Evolutionary conservation across 495 filamentous ascomycete genomes (phyloP).

Genomic region (Apiosordaria backusii): DNA sequence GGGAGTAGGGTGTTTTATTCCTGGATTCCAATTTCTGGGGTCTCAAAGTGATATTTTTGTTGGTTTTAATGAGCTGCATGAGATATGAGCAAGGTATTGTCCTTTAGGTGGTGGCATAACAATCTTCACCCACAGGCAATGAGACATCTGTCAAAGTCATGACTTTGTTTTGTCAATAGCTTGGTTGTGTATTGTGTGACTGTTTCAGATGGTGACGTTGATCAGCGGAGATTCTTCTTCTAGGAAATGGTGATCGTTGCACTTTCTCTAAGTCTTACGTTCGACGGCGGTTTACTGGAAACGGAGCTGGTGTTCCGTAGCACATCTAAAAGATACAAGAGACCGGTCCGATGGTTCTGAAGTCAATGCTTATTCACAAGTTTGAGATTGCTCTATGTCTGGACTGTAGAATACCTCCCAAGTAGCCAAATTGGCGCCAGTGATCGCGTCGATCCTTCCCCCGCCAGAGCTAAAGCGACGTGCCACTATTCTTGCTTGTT

Average conservation of each 20-base stretch:
- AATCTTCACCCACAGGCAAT: background rate
- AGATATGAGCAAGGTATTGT: constrained; percentile 10
- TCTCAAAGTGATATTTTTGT: constrained; percentile 4
- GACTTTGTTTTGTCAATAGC: background rate
- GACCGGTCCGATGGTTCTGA: no score
- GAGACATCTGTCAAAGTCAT: background rate
- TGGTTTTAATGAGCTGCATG: constrained; percentile 25
- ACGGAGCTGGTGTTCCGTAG: background rate
- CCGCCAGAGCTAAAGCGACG: background rate
- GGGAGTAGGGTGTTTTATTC: background rate
- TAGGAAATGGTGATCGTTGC: background rate
- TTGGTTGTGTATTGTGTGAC: constrained; percentile 7
- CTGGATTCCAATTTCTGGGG: background rate
- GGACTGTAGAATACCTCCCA: no score
- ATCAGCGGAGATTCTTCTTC: background rate
- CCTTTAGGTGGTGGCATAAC: background rate
- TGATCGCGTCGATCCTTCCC: background rate
- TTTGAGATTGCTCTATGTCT: no score
- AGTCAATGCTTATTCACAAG: no score
- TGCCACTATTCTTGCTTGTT: background rate
- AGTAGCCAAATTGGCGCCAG: no score
- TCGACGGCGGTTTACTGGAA: background rate
- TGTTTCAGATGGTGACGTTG: background rate
- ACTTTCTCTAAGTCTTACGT: no score
- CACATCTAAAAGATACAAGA: background rate